Base-by-base conservation (phyloP, 2,329 filamentous ascomycete species). In the Lojkania enalia region DNA sequence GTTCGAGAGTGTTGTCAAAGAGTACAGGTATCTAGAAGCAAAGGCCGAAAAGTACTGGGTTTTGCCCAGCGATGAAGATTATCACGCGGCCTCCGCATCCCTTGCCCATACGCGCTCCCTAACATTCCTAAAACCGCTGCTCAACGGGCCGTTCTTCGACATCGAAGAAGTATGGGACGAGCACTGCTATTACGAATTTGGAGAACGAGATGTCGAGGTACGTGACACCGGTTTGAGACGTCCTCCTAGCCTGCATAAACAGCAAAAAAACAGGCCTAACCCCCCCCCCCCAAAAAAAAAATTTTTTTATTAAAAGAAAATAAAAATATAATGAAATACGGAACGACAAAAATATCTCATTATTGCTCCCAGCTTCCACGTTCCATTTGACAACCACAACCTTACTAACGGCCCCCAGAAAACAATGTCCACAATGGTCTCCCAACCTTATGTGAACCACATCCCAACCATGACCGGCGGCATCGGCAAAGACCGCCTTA, bases 371-470 rank as follows among this genome's bases (percentile, higher is more conserved):
- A n/a, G n/a, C n/a, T n/a, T n/a, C n/a, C n/a, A n/a, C n/a, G n/a
- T n/a, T n/a, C n/a, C n/a, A n/a, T n/a, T n/a, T n/a, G n/a, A n/a
- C n/a, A n/a, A n/a, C n/a, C n/a, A n/a, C n/a, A n/a, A n/a, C n/a
- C n/a, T n/a, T n/a, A n/a, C n/a, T n/a, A n/a, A n/a, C n/a, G n/a
- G n/a, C n/a, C n/a, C n/a, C n/a, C n/a, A n/a, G 49, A 80, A 82
- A 52, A 91, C 87, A 0, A 90, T 91, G 87, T 77, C 76, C n/a
- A 90, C 87, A 0, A 90, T 91, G 87, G 86, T 90, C 1, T 76
- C 84, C 36, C 82, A 89, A 63, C 87, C 87, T 1, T 90, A 90
- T 58, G 87, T 91, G 1, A 90, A 90, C 60, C 85, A 90, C 60
- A 75, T 90, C 2, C 84, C 86, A 0, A 89, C 86, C 0, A 76